Evolutionary conservation across 163 green algal species (phyloP).

Genomic region (Scenedesmus sp.): DNA sequence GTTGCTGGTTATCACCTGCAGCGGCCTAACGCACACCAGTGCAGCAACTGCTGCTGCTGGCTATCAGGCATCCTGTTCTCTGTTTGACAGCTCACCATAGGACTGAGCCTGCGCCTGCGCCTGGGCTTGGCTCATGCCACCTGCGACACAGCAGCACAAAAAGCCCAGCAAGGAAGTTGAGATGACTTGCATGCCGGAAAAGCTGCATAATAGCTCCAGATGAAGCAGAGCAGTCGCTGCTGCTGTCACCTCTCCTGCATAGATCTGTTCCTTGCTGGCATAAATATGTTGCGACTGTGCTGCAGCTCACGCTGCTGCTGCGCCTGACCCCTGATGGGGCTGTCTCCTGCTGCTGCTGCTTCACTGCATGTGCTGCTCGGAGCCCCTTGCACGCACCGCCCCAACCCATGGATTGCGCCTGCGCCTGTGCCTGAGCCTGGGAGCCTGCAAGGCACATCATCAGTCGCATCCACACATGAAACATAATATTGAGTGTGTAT

Average conservation of each 20-base stretch:
- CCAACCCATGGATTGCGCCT: slow-evolving; percentile 7
- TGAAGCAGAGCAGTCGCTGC: background rate
- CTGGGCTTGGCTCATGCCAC: background rate
- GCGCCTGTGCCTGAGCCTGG: slow-evolving; percentile 11
- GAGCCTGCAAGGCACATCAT: background rate
- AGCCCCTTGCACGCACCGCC: background rate
- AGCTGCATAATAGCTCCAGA: background rate
- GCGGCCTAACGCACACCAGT: too few species aligned
- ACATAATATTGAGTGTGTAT: background rate
- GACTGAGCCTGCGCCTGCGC: slow-evolving; percentile 15
- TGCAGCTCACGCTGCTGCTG: background rate
- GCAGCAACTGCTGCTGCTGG: background rate
- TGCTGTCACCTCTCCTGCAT: background rate
- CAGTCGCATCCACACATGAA: background rate
- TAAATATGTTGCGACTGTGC: background rate
- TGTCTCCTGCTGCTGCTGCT: background rate
- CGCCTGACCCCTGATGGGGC: too few species aligned
- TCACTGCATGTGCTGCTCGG: background rate
- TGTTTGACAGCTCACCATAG: background rate
- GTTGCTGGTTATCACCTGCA: background rate
- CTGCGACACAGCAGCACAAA: background rate
- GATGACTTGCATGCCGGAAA: background rate
- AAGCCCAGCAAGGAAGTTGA: background rate
- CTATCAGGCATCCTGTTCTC: background rate
- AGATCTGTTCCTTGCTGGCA: too few species aligned